Evolutionary conservation across 192 early-diverging fungal genomes (phyloP), one percentile per base, ranked within the genome.

Genomic region (Gamsiella multidivaricata): DNA sequence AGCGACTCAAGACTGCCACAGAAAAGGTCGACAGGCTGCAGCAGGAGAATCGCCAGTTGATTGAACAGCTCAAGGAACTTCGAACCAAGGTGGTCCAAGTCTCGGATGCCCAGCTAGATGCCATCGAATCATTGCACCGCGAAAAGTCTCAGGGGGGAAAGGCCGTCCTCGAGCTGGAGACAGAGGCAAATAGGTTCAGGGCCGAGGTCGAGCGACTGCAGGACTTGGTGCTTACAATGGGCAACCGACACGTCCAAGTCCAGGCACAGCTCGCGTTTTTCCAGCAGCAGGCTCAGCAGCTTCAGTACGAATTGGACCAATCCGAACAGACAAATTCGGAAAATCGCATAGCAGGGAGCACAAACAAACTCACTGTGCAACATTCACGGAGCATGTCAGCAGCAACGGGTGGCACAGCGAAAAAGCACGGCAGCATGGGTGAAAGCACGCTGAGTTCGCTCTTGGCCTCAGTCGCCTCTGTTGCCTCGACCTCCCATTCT

Each of bases 261-360:
- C 74, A 78, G 39, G 57, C 74, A 14, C 74, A 78, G 33, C 65
- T 78, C 11, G 14, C 52, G 3, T 78, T 78, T 29, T 54, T 64
- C 18, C 74, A 78, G 25, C 73, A 76, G 32, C 65, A 78, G 54
- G 37, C 65, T 31, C 61, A 57, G 31, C 53, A 57, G n/a, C 61
- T 61, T 12, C 56, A 69, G 26, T 51, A 55, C 11, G 59, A 70
- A 37, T 34, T 62, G 29, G 52, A 62, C 23, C 51, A 55, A 54
- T 43, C 14, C 11, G 29, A 43, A 10, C 32, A 37, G 31, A 22
- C n/a, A n/a, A n/a, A n/a, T n/a, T n/a, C n/a, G n/a, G n/a, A n/a
- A n/a, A n/a, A 39, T 9, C 37, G 12, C 37, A 39, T 12, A 39
- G 37, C 37, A 5, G 37, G 37, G 12, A 39, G 37, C 17, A 18